phyloP scores from a whole-genome alignment of 1,284 basidiomycete genomes.

The Tremellales sp. region DNA sequence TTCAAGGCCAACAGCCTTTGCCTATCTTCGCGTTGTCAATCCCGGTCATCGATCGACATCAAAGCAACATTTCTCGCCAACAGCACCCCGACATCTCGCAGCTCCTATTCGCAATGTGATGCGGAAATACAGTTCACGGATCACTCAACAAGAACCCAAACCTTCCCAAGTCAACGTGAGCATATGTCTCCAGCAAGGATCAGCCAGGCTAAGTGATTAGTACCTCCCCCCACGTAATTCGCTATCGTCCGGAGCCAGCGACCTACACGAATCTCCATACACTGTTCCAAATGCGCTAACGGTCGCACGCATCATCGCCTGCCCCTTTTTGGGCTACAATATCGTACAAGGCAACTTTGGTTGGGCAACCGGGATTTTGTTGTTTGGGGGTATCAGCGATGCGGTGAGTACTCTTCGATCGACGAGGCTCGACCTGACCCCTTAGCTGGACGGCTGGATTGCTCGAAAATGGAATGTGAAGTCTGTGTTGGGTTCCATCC shows the following conservation, averaged over 20 bases:
- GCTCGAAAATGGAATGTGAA: slow-evolving; percentile 80
- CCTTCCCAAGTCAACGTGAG: neutral
- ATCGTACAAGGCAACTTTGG: slow-evolving; percentile 79
- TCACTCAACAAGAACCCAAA: too few species aligned
- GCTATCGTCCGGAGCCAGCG: neutral
- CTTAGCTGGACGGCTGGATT: slow-evolving; percentile 82
- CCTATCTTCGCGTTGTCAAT: too few species aligned
- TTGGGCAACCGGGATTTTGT: slow-evolving; percentile 73
- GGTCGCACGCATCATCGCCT: slow-evolving; percentile 75
- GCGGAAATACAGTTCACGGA: too few species aligned
- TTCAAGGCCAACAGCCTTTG: too few species aligned
- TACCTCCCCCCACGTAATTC: neutral
- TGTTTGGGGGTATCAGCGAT: slow-evolving; percentile 86
- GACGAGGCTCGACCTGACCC: neutral
- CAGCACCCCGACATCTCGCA: too few species aligned
- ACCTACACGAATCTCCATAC: slow-evolving; percentile 80
- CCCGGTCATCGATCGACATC: too few species aligned
- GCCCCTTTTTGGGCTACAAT: slow-evolving; percentile 87
- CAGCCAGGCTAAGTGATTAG: neutral
- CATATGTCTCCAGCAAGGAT: neutral
- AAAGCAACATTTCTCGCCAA: too few species aligned
- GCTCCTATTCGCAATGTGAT: too few species aligned
- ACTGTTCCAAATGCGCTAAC: slow-evolving; percentile 92
- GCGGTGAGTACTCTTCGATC: slow-evolving; percentile 56
- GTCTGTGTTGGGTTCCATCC: slow-evolving; percentile 85